phyloP scores from a whole-genome alignment of 1,139 yeast species.

The Sugiyamaella castrensis region DNA sequence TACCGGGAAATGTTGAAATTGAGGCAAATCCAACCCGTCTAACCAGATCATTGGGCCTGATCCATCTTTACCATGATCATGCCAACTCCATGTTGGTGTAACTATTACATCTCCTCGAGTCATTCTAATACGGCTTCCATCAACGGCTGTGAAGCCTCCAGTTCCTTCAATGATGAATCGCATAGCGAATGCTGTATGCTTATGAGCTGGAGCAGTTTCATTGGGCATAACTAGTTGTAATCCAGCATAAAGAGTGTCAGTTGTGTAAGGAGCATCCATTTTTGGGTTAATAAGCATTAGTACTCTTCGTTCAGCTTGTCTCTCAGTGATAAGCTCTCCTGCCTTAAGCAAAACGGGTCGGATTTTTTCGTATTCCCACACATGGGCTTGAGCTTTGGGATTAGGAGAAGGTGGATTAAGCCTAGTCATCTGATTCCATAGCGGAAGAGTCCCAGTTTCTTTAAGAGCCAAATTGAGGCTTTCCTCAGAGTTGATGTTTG shows the following conservation, averaged over 20 bases:
- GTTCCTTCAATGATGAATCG: conserved; percentile 31
- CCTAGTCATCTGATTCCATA: conserved; percentile 31
- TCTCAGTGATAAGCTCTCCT: conserved; percentile 26
- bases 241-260: conserved; percentile 32
- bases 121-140: conserved; percentile 28
- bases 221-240: conserved; percentile 30
- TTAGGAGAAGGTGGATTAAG: conserved; percentile 31
- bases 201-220: conserved; percentile 32
- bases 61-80: conserved; percentile 33
- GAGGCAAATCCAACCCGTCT: conserved; percentile 31
- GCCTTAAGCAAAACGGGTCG: conserved; percentile 26
- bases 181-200: conserved; percentile 31
- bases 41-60: conserved; percentile 32
- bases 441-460: conserved; percentile 16
- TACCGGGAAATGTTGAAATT: conserved; percentile 31
- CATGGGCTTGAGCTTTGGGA: conserved; percentile 27
- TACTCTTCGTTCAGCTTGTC: conserved; percentile 31
- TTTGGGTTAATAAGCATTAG: conserved; percentile 30
- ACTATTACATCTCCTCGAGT: conserved; percentile 29
- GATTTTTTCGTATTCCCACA: conserved; percentile 29
- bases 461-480: not conserved
- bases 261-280: conserved; percentile 30
- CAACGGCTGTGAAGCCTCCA: conserved; percentile 31
- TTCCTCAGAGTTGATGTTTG: not conserved
- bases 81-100: conserved; percentile 33